Percentiles rank a stretch among this genome's conserved stretches.
phyloP scores from a whole-genome alignment of 2,329 filamentous ascomycete species.

The Fusarium chuoi region DNA sequence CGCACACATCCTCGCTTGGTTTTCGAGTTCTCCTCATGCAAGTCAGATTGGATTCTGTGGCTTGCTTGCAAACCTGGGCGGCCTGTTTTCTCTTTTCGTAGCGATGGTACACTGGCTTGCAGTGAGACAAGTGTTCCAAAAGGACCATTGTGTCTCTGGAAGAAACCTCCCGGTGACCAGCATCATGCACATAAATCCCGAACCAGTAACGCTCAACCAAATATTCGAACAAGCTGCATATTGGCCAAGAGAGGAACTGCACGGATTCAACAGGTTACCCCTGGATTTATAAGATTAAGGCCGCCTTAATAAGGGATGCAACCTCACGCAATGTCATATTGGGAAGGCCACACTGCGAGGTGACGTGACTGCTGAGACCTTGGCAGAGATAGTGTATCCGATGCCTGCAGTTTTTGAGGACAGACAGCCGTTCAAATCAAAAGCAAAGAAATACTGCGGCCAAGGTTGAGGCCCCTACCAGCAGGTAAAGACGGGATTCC shows the following conservation, averaged over 20 bases:
- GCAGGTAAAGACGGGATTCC: conserved; percentile 97
- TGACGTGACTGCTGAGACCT: conserved; percentile 1
- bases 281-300: conserved; percentile 13
- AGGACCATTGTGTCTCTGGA: neutral
- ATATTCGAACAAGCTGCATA: conserved; percentile 11
- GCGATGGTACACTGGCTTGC: neutral
- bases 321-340: conserved; percentile 2
- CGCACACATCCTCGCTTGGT: conserved; percentile 22
- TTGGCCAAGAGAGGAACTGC: conserved; percentile 1
- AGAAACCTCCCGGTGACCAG: conserved; percentile 11
- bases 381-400: neutral
- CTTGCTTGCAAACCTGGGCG: neutral
- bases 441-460: neutral
- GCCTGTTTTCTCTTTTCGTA: conserved; percentile 7
- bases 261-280: conserved; percentile 12
- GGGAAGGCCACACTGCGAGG: conserved; percentile 5
- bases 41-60: conserved; percentile 31
- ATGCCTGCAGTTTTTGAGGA: neutral
- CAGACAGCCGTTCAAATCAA: neutral
- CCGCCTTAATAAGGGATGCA: conserved; percentile 4
- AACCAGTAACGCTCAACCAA: conserved; percentile 24
- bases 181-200: conserved; percentile 31
- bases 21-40: conserved; percentile 27
- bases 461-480: conserved; percentile 67
- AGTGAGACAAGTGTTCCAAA: neutral